Conservation (phyloP, 2,329 filamentous ascomycete genomes). For the Penicillium concentricum region DNA sequence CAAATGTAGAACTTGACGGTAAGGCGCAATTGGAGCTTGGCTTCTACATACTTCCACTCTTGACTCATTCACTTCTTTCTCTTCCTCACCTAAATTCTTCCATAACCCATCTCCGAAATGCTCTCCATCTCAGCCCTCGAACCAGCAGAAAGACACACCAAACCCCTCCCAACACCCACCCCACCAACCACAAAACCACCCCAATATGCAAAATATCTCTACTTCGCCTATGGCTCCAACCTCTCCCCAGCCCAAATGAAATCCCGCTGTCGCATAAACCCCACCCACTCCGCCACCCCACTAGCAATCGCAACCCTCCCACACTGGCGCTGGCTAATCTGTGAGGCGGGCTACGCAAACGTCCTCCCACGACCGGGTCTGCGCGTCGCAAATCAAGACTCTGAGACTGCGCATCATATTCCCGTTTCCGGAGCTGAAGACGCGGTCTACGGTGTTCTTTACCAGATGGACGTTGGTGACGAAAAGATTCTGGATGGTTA, state of each 20-base stretch:
- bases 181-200: slow-evolving; percentile 19
- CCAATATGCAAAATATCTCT: slow-evolving; percentile 30
- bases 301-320: slow-evolving; percentile 41
- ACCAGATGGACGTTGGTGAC: slow-evolving; percentile 39
- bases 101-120: not conserved
- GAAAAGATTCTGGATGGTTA: slow-evolving; percentile 40
- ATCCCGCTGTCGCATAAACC: slow-evolving; percentile 35
- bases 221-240: slow-evolving; percentile 48
- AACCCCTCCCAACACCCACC: slow-evolving; percentile 4
- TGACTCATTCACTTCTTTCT: not conserved
- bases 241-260: slow-evolving; percentile 44
- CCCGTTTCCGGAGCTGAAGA: slow-evolving; percentile 26
- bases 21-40: not conserved
- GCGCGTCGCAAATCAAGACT: slow-evolving; percentile 22
- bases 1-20: not conserved
- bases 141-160: slow-evolving; percentile 7
- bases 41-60: not conserved
- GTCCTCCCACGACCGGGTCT: slow-evolving; percentile 32
- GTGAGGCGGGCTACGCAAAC: slow-evolving; percentile 43
- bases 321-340: slow-evolving; percentile 44
- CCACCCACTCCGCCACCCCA: slow-evolving; percentile 33
- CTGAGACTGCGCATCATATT: slow-evolving; percentile 14
- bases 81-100: not conserved
- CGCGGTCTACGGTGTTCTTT: slow-evolving; percentile 42
- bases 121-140: not conserved